Conservation (phyloP, 176 grass and related monocot genomes). For the Aechmea fasciata region DNA sequence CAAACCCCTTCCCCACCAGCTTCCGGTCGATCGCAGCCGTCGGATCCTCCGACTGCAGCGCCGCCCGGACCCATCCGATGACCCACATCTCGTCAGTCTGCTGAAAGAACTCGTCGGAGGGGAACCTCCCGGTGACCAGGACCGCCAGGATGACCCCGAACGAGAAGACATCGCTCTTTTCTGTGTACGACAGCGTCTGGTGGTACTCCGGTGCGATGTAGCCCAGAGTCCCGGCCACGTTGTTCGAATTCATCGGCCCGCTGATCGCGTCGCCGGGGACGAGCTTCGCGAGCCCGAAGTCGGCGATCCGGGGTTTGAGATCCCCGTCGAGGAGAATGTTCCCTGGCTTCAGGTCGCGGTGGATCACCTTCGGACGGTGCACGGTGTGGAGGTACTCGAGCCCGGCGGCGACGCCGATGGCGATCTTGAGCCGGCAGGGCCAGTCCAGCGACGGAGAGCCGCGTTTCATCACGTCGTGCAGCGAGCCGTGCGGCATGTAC, state of each 20-base stretch:
- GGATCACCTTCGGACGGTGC: slow-evolving; percentile 64
- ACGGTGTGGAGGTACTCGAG: slow-evolving; percentile 71
- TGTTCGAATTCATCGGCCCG: slow-evolving; percentile 34
- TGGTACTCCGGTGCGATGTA: slow-evolving; percentile 94
- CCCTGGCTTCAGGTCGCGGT: slow-evolving; percentile 72
- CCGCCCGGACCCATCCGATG: slow-evolving; percentile 42
- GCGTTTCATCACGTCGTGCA: slow-evolving; percentile 32
- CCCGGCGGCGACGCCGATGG: slow-evolving; percentile 55
- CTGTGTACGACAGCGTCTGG: slow-evolving; percentile 57
- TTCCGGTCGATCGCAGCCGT: slow-evolving; percentile 38
- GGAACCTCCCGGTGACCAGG: slow-evolving; percentile 66
- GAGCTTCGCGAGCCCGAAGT: slow-evolving; percentile 72
- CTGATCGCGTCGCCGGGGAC: slow-evolving; percentile 28
- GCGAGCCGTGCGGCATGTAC: slow-evolving; percentile 77
- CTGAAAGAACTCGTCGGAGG: slow-evolving; percentile 55
- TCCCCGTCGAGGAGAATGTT: slow-evolving; percentile 83
- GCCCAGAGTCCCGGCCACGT: slow-evolving; percentile 55
- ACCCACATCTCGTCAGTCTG: slow-evolving; percentile 44
- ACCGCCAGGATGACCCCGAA: slow-evolving; percentile 77
- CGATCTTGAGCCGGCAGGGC: slow-evolving; percentile 44
- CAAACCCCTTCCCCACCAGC: slow-evolving; percentile 33
- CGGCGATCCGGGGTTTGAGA: slow-evolving; percentile 62
- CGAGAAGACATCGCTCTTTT: slow-evolving; percentile 79
- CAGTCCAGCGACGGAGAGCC: slow-evolving; percentile 22
- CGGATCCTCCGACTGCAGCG: slow-evolving; percentile 16